A percentile compares a stretch with the other conserved stretches of the same genome.
phyloP scores from a whole-genome alignment of 345 rosid genomes.

The Erucastrum elatum region DNA sequence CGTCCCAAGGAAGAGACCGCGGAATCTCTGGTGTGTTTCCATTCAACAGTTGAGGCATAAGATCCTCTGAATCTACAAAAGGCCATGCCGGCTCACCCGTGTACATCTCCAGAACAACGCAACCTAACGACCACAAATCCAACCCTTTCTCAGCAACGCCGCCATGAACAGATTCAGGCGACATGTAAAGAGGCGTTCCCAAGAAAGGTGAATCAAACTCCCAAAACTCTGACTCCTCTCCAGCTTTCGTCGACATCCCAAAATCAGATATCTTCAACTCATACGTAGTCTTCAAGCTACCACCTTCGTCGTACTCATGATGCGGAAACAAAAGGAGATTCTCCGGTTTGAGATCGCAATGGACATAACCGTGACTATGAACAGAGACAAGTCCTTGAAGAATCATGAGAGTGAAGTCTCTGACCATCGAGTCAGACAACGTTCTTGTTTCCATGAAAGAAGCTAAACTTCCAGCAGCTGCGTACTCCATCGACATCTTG shows the following conservation, averaged over 20 bases:
- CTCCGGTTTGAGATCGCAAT: not conserved
- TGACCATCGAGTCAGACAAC: not conserved
- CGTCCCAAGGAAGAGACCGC: constrained; percentile 13
- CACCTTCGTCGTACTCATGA: not conserved
- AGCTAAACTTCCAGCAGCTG: constrained; percentile 17
- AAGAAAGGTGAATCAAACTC: constrained; percentile 10
- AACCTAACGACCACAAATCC: constrained; percentile 36
- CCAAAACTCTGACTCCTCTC: not conserved
- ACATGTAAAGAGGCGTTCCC: constrained; percentile 28
- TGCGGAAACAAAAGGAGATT: not conserved
- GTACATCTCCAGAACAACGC: constrained; percentile 30
- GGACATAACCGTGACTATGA: not conserved
- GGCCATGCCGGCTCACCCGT: constrained; percentile 21
- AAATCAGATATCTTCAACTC: constrained; percentile 15
- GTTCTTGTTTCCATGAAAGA: not conserved
- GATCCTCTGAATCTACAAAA: not conserved
- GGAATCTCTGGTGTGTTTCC: constrained; percentile 20
- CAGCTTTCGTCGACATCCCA: not conserved
- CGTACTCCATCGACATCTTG: constrained; percentile 34
- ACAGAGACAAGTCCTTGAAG: constrained; percentile 10
- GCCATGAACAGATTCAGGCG: constrained; percentile 28
- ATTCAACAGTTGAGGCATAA: constrained; percentile 6
- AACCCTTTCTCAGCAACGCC: constrained; percentile 5
- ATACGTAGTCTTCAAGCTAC: not conserved
- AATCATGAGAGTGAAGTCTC: constrained; percentile 27